Evolutionary conservation across 257 asterid genomes (phyloP).

Genomic region (Scutellaria barbata): DNA sequence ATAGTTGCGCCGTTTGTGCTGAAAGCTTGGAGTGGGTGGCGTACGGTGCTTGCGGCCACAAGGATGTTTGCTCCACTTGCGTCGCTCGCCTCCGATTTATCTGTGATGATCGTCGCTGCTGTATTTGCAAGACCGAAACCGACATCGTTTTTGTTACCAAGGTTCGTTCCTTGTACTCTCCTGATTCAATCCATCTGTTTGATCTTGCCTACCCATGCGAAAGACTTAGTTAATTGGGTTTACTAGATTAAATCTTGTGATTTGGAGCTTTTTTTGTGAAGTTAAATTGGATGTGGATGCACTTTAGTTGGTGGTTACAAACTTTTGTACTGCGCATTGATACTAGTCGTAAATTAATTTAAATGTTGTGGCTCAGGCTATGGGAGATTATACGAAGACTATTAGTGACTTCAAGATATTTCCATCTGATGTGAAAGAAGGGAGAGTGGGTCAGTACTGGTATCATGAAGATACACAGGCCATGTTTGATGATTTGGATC

Average conservation of each 20-base stretch:
- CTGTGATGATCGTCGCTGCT: constrained; percentile 91
- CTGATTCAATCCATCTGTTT: constrained; percentile 22
- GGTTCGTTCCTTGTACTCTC: constrained; percentile 44
- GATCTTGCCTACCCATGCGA: background rate
- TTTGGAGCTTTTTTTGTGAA: background rate
- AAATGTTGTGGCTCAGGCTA: constrained; percentile 52
- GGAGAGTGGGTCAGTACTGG: constrained; percentile 78
- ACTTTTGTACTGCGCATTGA: constrained; percentile 10
- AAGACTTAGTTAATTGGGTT: constrained; percentile 15
- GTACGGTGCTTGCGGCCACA: constrained; percentile 96
- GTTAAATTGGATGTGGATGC: constrained; percentile 9
- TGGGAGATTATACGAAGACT: constrained; percentile 80
- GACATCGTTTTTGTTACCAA: constrained; percentile 79
- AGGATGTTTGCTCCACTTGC: constrained; percentile 97
- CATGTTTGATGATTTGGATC: constrained; percentile 87
- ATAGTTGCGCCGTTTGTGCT: constrained; percentile 97
- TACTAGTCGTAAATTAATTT: background rate
- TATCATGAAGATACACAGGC: constrained; percentile 93
- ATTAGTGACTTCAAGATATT: constrained; percentile 68
- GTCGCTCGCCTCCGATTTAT: constrained; percentile 98
- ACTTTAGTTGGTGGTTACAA: background rate
- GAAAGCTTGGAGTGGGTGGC: constrained; percentile 96
- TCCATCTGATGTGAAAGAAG: constrained; percentile 76
- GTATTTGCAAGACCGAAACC: constrained; percentile 92
- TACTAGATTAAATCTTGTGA: constrained; percentile 2